These are phyloP conservation scores for Berberis thunbergii DNA, from an alignment of 164 flowering plant genomes.

Conservation along the genomic window DNA sequence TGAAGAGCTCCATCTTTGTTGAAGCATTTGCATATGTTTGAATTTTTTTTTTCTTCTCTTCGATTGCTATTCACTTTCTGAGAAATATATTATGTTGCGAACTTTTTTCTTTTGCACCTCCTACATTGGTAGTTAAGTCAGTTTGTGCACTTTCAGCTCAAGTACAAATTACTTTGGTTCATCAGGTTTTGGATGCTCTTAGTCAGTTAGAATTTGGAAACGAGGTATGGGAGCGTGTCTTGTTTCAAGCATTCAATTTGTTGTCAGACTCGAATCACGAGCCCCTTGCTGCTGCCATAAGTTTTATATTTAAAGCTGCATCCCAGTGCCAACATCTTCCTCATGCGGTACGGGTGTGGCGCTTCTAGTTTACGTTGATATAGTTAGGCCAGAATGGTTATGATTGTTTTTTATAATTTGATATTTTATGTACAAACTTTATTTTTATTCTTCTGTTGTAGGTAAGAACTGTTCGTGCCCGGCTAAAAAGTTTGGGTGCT, in stretches of 20 bases:
- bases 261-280: slow-evolving; percentile 71
- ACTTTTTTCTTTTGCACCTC: too few species aligned
- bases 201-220: slow-evolving; percentile 82
- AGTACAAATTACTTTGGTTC: slow-evolving; percentile 9
- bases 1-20: not conserved
- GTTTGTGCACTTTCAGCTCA: slow-evolving; percentile 5
- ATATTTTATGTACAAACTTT: not conserved
- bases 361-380: slow-evolving; percentile 1
- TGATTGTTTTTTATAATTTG: not conserved
- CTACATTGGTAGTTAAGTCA: too few species aligned
- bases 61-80: not conserved
- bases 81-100: too few species aligned
- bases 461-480: slow-evolving; percentile 76
- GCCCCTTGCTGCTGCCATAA: slow-evolving; percentile 67
- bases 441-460: slow-evolving; percentile 24
- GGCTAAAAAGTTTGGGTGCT: slow-evolving; percentile 64
- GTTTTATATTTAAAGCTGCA: slow-evolving; percentile 82
- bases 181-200: slow-evolving; percentile 81
- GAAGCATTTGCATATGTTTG: not conserved
- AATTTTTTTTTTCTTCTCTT: not conserved
- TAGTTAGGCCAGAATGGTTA: not conserved
- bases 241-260: slow-evolving; percentile 57
- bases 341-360: slow-evolving; percentile 64
- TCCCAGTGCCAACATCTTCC: slow-evolving; percentile 84
- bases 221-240: slow-evolving; percentile 79